A percentile compares a stretch with the other conserved stretches of the same genome.
Conservation (phyloP, 2,329 filamentous ascomycete genomes). For the Nemania diffusa region DNA sequence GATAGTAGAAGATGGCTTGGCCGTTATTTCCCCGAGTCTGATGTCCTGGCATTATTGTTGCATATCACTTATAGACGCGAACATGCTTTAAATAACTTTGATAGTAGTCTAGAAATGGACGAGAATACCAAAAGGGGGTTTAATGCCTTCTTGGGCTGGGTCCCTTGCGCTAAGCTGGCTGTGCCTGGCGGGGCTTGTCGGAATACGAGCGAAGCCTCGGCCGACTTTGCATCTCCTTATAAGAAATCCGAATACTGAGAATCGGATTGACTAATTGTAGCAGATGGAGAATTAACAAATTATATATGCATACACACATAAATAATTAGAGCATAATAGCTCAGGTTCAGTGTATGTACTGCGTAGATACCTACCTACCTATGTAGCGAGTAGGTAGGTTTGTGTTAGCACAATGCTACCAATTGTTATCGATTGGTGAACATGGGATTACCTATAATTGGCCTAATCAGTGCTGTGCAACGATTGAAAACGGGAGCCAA, state of each 20-base stretch:
- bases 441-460: background rate
- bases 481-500: constrained; percentile 25
- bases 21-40: too few relatives aligned
- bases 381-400: background rate
- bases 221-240: background rate
- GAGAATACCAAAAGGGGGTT: background rate
- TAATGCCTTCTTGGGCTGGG: background rate
- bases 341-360: background rate
- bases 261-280: background rate
- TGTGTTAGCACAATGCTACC: background rate
- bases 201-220: constrained; percentile 7
- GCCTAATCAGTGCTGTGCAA: background rate
- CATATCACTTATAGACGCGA: background rate
- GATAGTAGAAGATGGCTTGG: too few relatives aligned
- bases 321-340: background rate
- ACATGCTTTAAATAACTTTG: background rate
- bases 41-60: background rate
- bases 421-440: background rate
- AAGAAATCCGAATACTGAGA: background rate
- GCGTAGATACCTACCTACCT: background rate
- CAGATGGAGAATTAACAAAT: background rate
- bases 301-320: background rate
- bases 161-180: constrained; percentile 17
- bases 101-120: background rate
- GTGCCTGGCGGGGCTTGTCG: constrained; percentile 19